A percentile compares a stretch with the other conserved stretches of the same genome.
These are phyloP conservation scores for Aspergillus awamori DNA, from an alignment of 2,329 filamentous ascomycete genomes.

Conservation along the genomic window DNA sequence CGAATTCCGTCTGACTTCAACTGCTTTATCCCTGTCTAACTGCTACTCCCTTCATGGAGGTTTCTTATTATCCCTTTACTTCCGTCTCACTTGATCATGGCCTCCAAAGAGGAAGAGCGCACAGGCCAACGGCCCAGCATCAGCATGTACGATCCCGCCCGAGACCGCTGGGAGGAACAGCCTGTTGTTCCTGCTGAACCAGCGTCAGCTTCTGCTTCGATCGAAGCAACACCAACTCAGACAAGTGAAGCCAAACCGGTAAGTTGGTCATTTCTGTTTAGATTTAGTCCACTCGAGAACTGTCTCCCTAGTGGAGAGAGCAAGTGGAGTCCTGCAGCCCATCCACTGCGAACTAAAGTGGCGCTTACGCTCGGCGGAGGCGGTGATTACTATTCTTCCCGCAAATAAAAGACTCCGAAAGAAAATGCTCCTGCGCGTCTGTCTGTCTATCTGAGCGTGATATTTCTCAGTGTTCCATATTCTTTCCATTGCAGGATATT, in stretches of 20 bases:
- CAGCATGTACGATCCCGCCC: conserved; percentile 30
- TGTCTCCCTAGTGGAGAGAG: too few species aligned
- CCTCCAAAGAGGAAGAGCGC: conserved; percentile 10
- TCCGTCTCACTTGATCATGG: conserved; percentile 12
- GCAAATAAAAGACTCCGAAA: too few species aligned
- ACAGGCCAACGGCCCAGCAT: conserved; percentile 12
- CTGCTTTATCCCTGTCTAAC: not conserved
- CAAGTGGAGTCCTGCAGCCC: too few species aligned
- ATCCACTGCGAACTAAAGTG: not conserved
- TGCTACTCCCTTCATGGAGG: not conserved
- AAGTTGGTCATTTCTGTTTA: too few species aligned
- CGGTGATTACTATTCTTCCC: conserved; percentile 1
- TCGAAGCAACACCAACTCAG: not conserved
- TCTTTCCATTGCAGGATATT: not conserved
- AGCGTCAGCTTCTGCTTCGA: not conserved
- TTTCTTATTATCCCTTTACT: not conserved
- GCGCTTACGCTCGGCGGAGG: not conserved
- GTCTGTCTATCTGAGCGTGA: too few species aligned
- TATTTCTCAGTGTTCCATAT: not conserved
- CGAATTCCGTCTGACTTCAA: not conserved
- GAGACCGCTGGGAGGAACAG: conserved; percentile 27
- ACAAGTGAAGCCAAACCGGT: too few species aligned
- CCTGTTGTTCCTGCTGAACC: conserved; percentile 6
- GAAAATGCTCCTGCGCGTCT: too few species aligned
- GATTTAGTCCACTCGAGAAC: too few species aligned